Base-by-base conservation (phyloP, 2,329 filamentous ascomycete genomes). In the Pseudofabraea citricarpa region DNA sequence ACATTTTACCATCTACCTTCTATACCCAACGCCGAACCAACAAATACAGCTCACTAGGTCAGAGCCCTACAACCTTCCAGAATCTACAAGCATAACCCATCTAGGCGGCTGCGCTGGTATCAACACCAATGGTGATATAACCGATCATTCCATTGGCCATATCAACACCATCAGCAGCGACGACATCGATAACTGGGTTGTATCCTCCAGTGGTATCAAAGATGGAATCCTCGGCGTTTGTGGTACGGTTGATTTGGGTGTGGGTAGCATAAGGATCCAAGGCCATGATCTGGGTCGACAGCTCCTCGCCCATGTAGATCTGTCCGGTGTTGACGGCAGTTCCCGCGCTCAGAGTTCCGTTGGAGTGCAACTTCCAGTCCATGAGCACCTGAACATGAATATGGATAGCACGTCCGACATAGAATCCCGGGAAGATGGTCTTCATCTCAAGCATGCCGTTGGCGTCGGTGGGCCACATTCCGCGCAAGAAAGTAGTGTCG, bases 301-400 rank as follows among this genome's bases (percentile, higher is more conserved):
- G 20, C 7, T 15, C 19, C 3, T 36, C 33, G 16, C 13, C 21
- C 13, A 36, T 3, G 21, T 36, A 36, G 3, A 36, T 19, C 16
- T 36, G 33, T 7, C 33, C 33, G 12, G 33, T 36, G 33, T 19
- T 36, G 13, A 36, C 33, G 13, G 19, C 21, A 19, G 19, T 36
- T 7, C 33, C 33, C 6, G 33, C 19, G 16, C 8, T 13, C 15
- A 36, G 9, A 19, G 33, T 36, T 6, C 33, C 33, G 3, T 36
- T 36, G 4, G 19, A 15, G 15, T 36, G 33, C 8, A 36, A 20
- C 19, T 19, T 19, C 33, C 33, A 36, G 16, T 36, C 33, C 16
- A 58, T 52, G 56, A 74, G 71, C 2, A 68, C 66, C 47, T 73
- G 60, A 37, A 73, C 56, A 41, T 75, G 72, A 41, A 71, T 71